Evolutionary conservation across 1,284 basidiomycete genomes (phyloP), one percentile per base, ranked within the genome.

Genomic region (Trametes pubescens): DNA sequence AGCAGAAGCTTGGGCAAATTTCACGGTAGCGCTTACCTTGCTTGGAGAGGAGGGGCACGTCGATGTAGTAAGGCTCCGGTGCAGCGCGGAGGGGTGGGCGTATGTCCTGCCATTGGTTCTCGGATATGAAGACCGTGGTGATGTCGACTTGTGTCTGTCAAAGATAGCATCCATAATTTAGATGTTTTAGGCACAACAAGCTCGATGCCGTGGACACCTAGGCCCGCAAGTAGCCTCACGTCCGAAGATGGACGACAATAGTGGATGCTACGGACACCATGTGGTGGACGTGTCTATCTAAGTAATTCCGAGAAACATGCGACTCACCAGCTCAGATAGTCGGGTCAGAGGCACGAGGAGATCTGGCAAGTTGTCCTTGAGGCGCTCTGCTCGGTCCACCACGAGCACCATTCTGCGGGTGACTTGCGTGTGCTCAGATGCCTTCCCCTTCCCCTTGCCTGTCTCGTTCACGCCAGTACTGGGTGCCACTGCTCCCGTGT

Each of bases 61-160:
- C 86, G n/a, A 95, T 74, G 71, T 88, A 86, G 68, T 90, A 89
- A 0, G 94, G 94, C 71, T 94, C 92, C 0, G 87, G 85, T 0
- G 91, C 85, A 29, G 91, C 89, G 4, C 89, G 91, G 6, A 90
- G 75, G 0, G 84, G 75, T 0, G 93, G 92, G 10, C 87, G 84
- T 21, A 94, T 82, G 66, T 91, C 85, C 66, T 92, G 87, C 93
- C 94, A 95, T 18, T 84, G 82, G 8, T 85, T 80, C 51, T 86
- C 81, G 1, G 92, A 93, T 32, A 91, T 74, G 57, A 95, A 82
- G 4, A 95, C 80, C 0, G 91, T 84, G 1, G 84, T 85, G 22
- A 85, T 70, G 2, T 81, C 79, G 10, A 81, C 69, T 29, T 76
- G 80, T 9, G 81, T 74, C 85, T 85, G 62, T 59, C 43, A n/a